Conservation (phyloP, 2,329 filamentous ascomycete species). For the Cyphellophora europaea region DNA sequence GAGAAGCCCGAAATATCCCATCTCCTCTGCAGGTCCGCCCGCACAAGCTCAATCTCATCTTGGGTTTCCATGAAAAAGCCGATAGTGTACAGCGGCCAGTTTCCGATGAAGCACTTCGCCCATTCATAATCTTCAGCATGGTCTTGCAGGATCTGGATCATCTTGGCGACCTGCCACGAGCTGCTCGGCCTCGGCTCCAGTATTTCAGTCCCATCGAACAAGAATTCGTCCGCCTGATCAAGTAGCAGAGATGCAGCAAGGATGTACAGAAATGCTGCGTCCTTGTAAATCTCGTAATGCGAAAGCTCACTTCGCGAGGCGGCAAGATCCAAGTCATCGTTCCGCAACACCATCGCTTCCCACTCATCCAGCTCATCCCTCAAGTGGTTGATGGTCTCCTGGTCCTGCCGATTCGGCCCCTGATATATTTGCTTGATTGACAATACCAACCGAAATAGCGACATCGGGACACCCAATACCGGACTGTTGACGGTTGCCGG, state of each 20-base stretch:
- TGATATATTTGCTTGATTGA: slow-evolving; percentile 8
- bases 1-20: slow-evolving; percentile 7
- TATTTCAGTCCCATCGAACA: neutral
- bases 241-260: slow-evolving; percentile 9
- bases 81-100: slow-evolving; percentile 10
- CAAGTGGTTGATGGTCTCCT: slow-evolving; percentile 6
- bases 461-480: slow-evolving; percentile 9
- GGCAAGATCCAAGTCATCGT: slow-evolving; percentile 3
- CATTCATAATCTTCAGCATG: slow-evolving; percentile 6
- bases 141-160: slow-evolving; percentile 3
- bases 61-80: slow-evolving; percentile 7
- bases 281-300: slow-evolving; percentile 6
- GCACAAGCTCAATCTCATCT: slow-evolving; percentile 5
- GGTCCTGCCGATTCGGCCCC: slow-evolving; percentile 5
- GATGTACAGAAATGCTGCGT: slow-evolving; percentile 9
- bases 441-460: slow-evolving; percentile 8
- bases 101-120: slow-evolving; percentile 8
- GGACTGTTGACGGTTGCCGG: slow-evolving; percentile 11
- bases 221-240: slow-evolving; percentile 3
- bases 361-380: slow-evolving; percentile 9
- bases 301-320: neutral
- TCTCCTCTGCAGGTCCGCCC: slow-evolving; percentile 6
- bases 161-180: slow-evolving; percentile 8
- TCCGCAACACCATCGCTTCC: slow-evolving; percentile 5
- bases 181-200: slow-evolving; percentile 2